Evolutionary conservation across 768 basidiomycete genomes (phyloP).

Genomic region (Cubamyces lactineus): DNA sequence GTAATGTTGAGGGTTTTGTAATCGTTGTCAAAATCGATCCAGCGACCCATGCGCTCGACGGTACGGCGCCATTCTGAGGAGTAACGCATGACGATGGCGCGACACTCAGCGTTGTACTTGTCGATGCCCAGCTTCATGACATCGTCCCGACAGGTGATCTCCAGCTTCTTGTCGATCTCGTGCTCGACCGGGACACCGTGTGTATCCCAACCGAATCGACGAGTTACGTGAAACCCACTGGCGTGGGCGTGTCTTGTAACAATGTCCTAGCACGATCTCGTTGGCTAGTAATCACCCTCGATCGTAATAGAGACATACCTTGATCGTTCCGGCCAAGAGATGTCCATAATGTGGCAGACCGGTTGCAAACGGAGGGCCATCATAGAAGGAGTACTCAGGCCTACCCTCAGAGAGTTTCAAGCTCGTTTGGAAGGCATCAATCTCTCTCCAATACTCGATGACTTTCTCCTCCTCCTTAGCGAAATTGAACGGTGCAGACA

Average conservation of each 20-base stretch:
- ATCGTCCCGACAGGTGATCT: conserved; percentile 90
- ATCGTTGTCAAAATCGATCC: conserved; percentile 99
- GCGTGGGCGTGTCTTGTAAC: conserved; percentile 95
- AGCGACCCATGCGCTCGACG: conserved; percentile 97
- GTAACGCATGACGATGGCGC: conserved; percentile 97
- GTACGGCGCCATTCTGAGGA: conserved; percentile 91
- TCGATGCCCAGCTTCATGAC: conserved; percentile 96
- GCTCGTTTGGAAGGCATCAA: conserved; percentile 96
- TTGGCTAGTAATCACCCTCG: conserved; percentile 14
- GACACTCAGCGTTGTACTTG: conserved; percentile 96
- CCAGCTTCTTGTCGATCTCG: conserved; percentile 96
- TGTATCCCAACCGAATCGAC: conserved; percentile 98
- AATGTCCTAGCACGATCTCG: conserved; percentile 71
- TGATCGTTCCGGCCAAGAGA: conserved; percentile 90
- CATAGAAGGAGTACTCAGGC: conserved; percentile 93
- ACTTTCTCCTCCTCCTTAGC: conserved; percentile 90
- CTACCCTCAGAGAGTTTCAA: conserved; percentile 90
- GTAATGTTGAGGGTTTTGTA: conserved; percentile 94
- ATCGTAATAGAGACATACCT: conserved; percentile 51
- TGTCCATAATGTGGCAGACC: conserved; percentile 97
- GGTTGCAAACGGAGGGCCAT: conserved; percentile 96
- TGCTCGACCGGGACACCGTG: conserved; percentile 99
- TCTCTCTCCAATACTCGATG: conserved; percentile 89
- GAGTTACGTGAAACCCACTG: conserved; percentile 88
- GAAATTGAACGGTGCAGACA: conserved; percentile 79